Base-by-base conservation (phyloP, 2,329 filamentous ascomycete species). In the Fusarium sp. region DNA sequence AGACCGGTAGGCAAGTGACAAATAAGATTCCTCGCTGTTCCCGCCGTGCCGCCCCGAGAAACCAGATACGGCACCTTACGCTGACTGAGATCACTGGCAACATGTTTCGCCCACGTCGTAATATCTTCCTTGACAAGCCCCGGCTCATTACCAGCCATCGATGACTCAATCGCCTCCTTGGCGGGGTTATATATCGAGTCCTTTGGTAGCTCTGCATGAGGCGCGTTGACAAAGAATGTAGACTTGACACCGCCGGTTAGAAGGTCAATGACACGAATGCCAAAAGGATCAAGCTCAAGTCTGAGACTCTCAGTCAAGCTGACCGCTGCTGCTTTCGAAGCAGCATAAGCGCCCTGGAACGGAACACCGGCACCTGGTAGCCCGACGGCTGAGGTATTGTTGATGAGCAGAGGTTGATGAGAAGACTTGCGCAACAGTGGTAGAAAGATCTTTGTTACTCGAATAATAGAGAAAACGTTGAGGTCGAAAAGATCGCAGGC, bases 281-380 rank as follows among this genome's bases (percentile, higher is more conserved):
- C 75, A 3, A 78, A 74, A 0, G 76, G 76, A 2, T 49, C 56
- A 4, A 78, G 74, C 47, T 78, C 77, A 2, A 70, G 46, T 8
- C 75, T 63, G 10, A 76, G 53, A 2, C 51, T 69, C 14, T 78
- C 76, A 0, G 75, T 76, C 18, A 76, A 30, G 18, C 65, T 69
- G 4, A 61, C 32, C 2, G 69, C 60, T 4, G 77, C 76, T 1
- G 74, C 72, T 32, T 78, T 78, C 10, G 76, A 76, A 16, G 72
- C 65, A 25, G 65, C 73, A 50, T 78, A 78, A 2, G 69, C 32
- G 2, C 75, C 74, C 42, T 79, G 75, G 30, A 75, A 75, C 0
- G 73, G 73, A 2, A 69, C 11, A 1, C 58, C 53, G 14, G 54
- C 48, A 2, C 57, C 51, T 2, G 51, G 25, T 20, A 73, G 28